Base-by-base conservation (phyloP, 768 basidiomycete genomes). In the Leccinum aurantiacum region DNA sequence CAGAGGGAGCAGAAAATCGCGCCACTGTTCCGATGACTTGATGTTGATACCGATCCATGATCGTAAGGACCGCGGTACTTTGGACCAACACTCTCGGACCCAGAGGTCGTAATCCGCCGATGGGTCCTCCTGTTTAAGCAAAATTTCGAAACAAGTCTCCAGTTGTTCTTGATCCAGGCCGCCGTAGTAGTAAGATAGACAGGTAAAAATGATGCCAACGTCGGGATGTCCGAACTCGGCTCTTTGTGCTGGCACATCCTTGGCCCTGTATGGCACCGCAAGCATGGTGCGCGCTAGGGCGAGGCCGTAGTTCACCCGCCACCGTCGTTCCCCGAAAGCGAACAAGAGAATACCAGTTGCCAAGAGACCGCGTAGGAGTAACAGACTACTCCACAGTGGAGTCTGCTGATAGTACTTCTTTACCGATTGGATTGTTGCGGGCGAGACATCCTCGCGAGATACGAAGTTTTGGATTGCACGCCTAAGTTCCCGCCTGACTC, bases 191-290 rank as follows among this genome's bases (percentile, higher is more conserved):
- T 77, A 77, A 0, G 67, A 73, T n/a, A 79, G 64, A 13, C 71
- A 78, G 0, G 78, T 76, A 22, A 77, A 68, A 10, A 65, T 57
- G 48, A 79, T 67, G 6, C 66, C 67, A 9, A 77, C 54, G 15
- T 77, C 76, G 0, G 76, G 76, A 48, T 79, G 76, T 5, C 74
- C 75, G 27, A 77, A 77, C 19, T 79, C 77, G 15, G 76, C 77
- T 24, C 72, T 65, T 44, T 64, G 60, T 10, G 77, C 65, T 0
- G 76, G 76, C 15, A 76, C 63, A 24, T 79, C 78, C 54, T 75
- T 77, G 0, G 76, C 78, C 1, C 76, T 65, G 19, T 77, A 77
- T 0, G 76, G 76, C 0, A 77, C 78, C 0, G 76, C 76, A 3
- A 77, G 63, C 65, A 68, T 63, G 0, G 77, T 76, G 25, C 76